Evolutionary conservation across 1,139 yeast species (phyloP).

Genomic region (Hyphopichia wangnamkhiaoensis): DNA sequence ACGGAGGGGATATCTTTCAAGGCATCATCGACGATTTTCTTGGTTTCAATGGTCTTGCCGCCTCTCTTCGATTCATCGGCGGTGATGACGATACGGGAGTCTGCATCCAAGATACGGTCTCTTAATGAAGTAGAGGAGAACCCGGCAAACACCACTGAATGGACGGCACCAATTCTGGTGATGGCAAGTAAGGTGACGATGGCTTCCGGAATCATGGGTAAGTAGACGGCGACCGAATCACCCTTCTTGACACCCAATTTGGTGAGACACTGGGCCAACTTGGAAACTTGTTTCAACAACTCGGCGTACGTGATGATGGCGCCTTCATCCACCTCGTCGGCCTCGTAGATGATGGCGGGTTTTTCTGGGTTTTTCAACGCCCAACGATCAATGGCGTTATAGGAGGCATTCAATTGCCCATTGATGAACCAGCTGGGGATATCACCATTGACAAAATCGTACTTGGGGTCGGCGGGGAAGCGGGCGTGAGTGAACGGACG

Average conservation of each 20-base stretch:
- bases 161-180: slow-evolving; percentile 77
- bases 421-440: slow-evolving; percentile 77
- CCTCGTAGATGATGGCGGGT: slow-evolving; percentile 78
- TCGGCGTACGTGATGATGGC: slow-evolving; percentile 68
- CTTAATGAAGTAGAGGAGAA: slow-evolving; percentile 73
- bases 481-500: slow-evolving; percentile 61
- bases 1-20: slow-evolving; percentile 69
- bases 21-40: slow-evolving; percentile 82
- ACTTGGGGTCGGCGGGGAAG: slow-evolving; percentile 48
- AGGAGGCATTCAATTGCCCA: slow-evolving; percentile 76
- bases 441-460: slow-evolving; percentile 64
- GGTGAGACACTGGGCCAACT: slow-evolving; percentile 67
- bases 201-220: slow-evolving; percentile 88
- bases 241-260: slow-evolving; percentile 74
- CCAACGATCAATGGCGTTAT: slow-evolving; percentile 80
- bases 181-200: slow-evolving; percentile 72
- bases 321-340: slow-evolving; percentile 72
- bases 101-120: slow-evolving; percentile 79
- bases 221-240: slow-evolving; percentile 81
- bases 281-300: slow-evolving; percentile 66
- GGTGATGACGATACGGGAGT: slow-evolving; percentile 71
- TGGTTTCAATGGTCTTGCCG: slow-evolving; percentile 79
- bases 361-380: slow-evolving; percentile 70
- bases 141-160: slow-evolving; percentile 84
- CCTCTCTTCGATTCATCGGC: slow-evolving; percentile 84